Evolutionary conservation across 176 grass and related monocot genomes (phyloP), one percentile per base, ranked within the genome.

Genomic region (Panicum miliaceum): DNA sequence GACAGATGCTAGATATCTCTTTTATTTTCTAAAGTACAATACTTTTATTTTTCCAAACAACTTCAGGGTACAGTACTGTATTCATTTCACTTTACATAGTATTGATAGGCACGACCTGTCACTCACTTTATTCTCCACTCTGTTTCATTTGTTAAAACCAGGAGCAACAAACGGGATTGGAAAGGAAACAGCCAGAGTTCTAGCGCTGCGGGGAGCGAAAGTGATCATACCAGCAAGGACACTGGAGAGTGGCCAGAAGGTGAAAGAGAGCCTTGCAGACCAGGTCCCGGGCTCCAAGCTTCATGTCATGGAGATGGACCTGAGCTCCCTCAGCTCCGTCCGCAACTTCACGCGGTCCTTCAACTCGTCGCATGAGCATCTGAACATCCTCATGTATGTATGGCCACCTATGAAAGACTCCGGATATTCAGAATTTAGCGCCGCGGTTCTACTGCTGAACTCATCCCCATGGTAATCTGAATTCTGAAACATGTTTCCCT

Each of bases 161-260:
- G 92, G 93, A 61, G 92, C 91, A 73, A 98, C 93, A 19, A 98
- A 82, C 89, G 93, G 93, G 38, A 93, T 98, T 18, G 96, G 96
- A 37, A 95, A 86, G 82, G 96, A 98, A 77, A 93, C 96, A 7
- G 91, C 91, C 0, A 89, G 91, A 81, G 96, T 98, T 12, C 73
- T 98, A 19, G 90, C 95, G 19, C 51, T 90, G 53, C 86, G 92
- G 89, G 95, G 95, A 58, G 92, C 90, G 5, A 81, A 94, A 42
- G 92, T 94, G 53, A 92, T 97, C 45, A 97, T 97, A 86, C 81
- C 90, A 56, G 78, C 90, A 41, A 80, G 95, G 75, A 93, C 83
- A 6, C 38, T 94, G 59, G 92, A 91, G 73, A 89, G 86, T 29
- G 92, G 95, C 26, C 16, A 82, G 34, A 90, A 88, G 90, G 86